Evolutionary conservation across 2,329 filamentous ascomycete genomes (phyloP).

Genomic region (Microdochium paspali): DNA sequence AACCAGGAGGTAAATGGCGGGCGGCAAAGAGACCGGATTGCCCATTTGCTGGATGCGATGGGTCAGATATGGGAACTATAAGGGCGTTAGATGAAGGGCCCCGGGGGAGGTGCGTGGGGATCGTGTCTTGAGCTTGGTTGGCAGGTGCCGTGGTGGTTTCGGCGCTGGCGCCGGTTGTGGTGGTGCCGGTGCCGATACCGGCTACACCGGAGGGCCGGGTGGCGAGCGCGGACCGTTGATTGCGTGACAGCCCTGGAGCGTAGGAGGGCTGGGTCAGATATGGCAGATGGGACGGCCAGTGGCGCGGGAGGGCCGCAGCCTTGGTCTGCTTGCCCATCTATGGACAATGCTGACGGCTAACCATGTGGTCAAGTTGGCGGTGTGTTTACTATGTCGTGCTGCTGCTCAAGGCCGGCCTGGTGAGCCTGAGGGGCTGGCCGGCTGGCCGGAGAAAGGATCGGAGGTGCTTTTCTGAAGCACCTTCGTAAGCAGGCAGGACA

Average conservation of each 20-base stretch:
- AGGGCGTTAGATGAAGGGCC: conserved; percentile 39
- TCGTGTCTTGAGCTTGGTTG: conserved; percentile 7
- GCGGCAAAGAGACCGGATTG: conserved; percentile 54
- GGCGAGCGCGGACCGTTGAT: conserved; percentile 29
- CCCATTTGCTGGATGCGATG: conserved; percentile 45
- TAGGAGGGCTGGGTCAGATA: conserved; percentile 43
- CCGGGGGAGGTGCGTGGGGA: conserved; percentile 24
- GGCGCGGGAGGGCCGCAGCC: conserved; percentile 12
- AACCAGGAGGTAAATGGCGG: conserved; percentile 39
- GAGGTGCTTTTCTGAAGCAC: no score
- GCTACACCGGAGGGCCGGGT: conserved; percentile 18
- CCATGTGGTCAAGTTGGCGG: no score
- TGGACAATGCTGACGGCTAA: neutral
- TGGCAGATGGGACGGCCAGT: conserved; percentile 45
- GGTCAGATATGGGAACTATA: conserved; percentile 41
- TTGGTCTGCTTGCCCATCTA: neutral
- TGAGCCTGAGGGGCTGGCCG: no score
- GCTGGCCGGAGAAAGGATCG: no score
- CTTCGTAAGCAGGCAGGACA: no score
- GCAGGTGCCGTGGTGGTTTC: no score
- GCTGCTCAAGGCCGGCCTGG: no score
- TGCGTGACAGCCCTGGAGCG: conserved; percentile 31
- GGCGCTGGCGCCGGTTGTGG: no score
- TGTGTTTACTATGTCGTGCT: no score
- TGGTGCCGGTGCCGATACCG: neutral